Evolutionary conservation across 352 stramenopile species (phyloP), one percentile per base, ranked within the genome.

Genomic region (Ophiocytium majus): DNA sequence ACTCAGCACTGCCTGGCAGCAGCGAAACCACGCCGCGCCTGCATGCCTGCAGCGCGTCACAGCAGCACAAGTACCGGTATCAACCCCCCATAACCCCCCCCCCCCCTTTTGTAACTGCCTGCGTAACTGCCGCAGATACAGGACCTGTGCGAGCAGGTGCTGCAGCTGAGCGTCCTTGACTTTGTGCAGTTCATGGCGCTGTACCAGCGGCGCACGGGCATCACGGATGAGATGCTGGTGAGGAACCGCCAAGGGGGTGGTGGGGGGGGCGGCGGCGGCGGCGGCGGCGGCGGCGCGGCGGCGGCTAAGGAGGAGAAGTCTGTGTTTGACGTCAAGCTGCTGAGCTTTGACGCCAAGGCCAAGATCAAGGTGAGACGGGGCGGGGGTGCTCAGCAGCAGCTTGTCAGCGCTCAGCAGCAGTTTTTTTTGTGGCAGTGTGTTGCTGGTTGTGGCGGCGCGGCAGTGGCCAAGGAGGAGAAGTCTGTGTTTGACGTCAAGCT

Each of bases 341-440:
- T 28, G 57, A 71, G 57, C 57, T 71, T 23, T 28, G 57, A 71
- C 28, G 57, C 57, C 23, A 71, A 71, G 28, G 23, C 57, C 23
- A 71, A 71, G 28, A 71, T 71, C 57, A 71, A 71, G 57, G 57
- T 71, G n/a, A n/a, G n/a, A n/a, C n/a, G n/a, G n/a, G n/a, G n/a
- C n/a, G n/a, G 43, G 14, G n/a, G n/a, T n/a, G n/a, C n/a, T n/a
- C n/a, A n/a, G n/a, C n/a, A n/a, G n/a, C n/a, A n/a, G n/a, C n/a
- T n/a, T n/a, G n/a, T n/a, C n/a, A n/a, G n/a, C n/a, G n/a, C n/a
- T n/a, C n/a, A n/a, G n/a, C n/a, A n/a, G n/a, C n/a, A n/a, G n/a
- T n/a, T n/a, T n/a, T n/a, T n/a, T n/a, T n/a, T n/a, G n/a, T n/a
- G n/a, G n/a, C n/a, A n/a, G n/a, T n/a, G n/a, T n/a, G n/a, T n/a